Evolutionary conservation across 768 basidiomycete genomes (phyloP), one percentile per base, ranked within the genome.

Genomic region (Lactarius indigo): DNA sequence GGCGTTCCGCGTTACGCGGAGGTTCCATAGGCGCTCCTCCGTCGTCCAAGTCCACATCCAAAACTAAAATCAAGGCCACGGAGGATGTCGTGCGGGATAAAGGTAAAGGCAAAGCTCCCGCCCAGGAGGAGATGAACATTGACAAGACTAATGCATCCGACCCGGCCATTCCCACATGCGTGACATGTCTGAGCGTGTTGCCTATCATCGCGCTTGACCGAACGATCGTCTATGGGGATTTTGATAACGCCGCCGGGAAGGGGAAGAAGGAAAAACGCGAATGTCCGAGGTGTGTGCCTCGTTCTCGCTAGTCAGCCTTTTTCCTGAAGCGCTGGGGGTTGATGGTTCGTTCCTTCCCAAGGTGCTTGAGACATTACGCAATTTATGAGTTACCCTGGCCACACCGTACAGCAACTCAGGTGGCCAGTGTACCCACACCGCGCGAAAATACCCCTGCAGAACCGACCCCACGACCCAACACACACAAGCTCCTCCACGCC

Each of bases 381-480:
- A 93, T 93, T 64, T 93, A 92, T 76, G 82, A 81, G 2, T 79
- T 82, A 62, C 75, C 83, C 2, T 93, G 91, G 91, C 91, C 91
- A 26, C 79, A 80, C 58, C 88, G 91, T 62, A 72, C 83, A 44
- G 77, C 80, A 41, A 82, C 83, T 57, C 83, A 85, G 18, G 73
- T 77, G 6, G 71, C 79, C 42, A 79, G 71, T 68, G 74, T 84
- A 42, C 76, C 79, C 17, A 79, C 81, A 18, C 84, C 84, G 15
- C 76, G 77, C 3, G 83, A 85, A 68, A 79, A 75, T 42, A 69
- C 74, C n/a, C 70, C 72, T 20, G 66, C 72, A 44, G 74, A 76
- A 59, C n/a, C 66, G 23, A 70, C 80, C 26, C 79, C 82, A 28
- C 80, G 79, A 63, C 82, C 82, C 55, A 78, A 85, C 37, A 82